Base-by-base conservation (phyloP, 768 basidiomycete genomes). In the Tulasnella sp. region DNA sequence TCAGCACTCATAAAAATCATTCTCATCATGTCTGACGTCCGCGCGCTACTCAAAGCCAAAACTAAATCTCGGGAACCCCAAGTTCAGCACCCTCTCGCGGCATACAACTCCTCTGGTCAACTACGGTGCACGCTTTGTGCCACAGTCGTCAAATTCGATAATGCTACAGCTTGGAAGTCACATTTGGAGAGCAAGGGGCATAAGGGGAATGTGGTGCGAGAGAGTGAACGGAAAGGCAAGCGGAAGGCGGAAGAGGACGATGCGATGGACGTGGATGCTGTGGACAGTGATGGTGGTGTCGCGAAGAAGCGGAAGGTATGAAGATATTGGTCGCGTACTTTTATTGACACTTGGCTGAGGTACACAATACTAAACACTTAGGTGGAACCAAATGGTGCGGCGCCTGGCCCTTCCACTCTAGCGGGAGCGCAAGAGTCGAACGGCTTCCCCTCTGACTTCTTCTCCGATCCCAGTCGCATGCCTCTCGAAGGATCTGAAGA, bases 141-240 rank as follows among this genome's bases (percentile, higher is more conserved):
- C 1, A 76, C 73, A 10, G 59, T 70, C 19, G 75, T 92, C 59
- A 91, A 89, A 65, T 56, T 56, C 43, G 44, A 44, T 19, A 81
- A 88, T 65, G 78, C 85, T 2, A 80, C 84, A 24, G 84, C 85
- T n/a, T 92, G 88, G 88, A 82, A 88, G 60, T 87, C 88, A 21
- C 88, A 92, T 70, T 68, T 92, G 19, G 87, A 84, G 11, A 87
- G 84, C 72, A 91, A 91, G 71, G 70, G 70, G 1, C 88, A 92
- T 68, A 80, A 88, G 31, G 82, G 75, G 42, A 83, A 80, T 65
- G 80, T 83, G 17, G 74, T 75, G 10, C 78, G 78, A 17, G 66
- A 82, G 45, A 79, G 75, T 62, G 80, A 82, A 66, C 72, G 48
- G 72, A 74, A 63, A 63, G 65, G 66, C 65, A 73, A 70, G 68